These are phyloP conservation scores for Fraxinus baroniana DNA, from an alignment of 305 asterid genomes.

Conservation along the genomic window DNA sequence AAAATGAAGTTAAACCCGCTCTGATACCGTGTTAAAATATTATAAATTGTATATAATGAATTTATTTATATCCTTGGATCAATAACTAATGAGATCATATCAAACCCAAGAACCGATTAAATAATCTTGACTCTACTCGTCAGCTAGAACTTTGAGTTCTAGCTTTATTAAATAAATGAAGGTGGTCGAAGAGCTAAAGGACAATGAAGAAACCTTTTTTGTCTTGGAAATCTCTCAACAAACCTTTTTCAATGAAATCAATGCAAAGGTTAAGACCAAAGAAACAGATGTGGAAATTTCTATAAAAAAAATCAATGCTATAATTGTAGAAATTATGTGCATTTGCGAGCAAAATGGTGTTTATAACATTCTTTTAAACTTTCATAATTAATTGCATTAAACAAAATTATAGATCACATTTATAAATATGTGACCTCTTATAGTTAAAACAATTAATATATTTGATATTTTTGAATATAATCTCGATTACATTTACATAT, in stretches of 20 bases:
- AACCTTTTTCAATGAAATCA: neutral
- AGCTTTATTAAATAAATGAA: neutral
- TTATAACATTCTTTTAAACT: neutral
- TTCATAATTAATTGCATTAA: neutral
- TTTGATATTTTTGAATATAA: neutral
- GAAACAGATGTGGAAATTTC: no score
- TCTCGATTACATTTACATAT: neutral
- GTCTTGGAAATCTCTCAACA: neutral
- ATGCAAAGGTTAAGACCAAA: no score
- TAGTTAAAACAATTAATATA: neutral
- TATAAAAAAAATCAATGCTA: no score
- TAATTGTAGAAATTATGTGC: neutral
- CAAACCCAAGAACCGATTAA: neutral
- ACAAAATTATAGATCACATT: neutral
- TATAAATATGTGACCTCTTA: neutral
- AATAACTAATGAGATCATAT: neutral
- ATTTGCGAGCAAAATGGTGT: neutral
- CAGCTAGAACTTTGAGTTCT: neutral
- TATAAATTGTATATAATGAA: no score
- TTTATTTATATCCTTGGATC: neutral
- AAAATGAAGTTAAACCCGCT: no score
- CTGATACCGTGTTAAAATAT: no score
- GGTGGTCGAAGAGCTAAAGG: neutral
- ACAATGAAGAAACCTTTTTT: neutral
- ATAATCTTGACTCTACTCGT: neutral